Evolutionary conservation across 129 eudicot species (phyloP), one percentile per base, ranked within the genome.

Genomic region (Erigeron canadensis): DNA sequence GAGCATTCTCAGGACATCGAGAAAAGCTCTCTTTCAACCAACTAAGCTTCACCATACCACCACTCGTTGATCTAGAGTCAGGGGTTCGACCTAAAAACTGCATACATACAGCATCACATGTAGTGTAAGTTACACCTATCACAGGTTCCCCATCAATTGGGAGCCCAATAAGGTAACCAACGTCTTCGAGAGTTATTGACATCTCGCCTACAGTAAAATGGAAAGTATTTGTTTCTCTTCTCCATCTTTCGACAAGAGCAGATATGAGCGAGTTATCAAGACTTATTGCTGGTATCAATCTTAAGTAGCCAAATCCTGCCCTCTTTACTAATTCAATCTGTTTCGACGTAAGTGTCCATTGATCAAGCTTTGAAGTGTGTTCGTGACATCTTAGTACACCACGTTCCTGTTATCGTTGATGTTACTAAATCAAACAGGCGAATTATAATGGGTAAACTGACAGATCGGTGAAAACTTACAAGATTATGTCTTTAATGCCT

Each of bases 41-140:
- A 84, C 98, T 94, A 59, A 94, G 91, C 84, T 94, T 94, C 67
- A 94, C 97, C 98, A 94, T 94, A 67, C 98, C 98, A 56, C 98
- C 98, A 73, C 96, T 94, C 10, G 91, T 90, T 86, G 89, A 87
- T 40, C 93, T 84, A 44, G 96, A 79, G 61, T 89, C 98, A 2
- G 98, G 98, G 10, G 86, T 74, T 74, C 76, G 89, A 10, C 97
- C 97, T 53, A 94, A 69, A 71, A 44, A 86, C 70, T 82, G 87
- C 70, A 85, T 57, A 54, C 98, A 94, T 10, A 89, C 87, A 8
- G 91, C 82, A 17, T 94, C 96, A 63, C 98, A 94, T 46, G 95
- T 66, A 2, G 97, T 94, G 77, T 94, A 87, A 28, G 98, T 94
- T 64, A 94, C 92, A 76, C 98, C 97, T 57, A 89, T 89, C 55